A percentile compares a stretch with the other conserved stretches of the same genome.
These are phyloP conservation scores for Lentinula novae-zelandiae DNA, from an alignment of 1,284 basidiomycete species.

Conservation along the genomic window DNA sequence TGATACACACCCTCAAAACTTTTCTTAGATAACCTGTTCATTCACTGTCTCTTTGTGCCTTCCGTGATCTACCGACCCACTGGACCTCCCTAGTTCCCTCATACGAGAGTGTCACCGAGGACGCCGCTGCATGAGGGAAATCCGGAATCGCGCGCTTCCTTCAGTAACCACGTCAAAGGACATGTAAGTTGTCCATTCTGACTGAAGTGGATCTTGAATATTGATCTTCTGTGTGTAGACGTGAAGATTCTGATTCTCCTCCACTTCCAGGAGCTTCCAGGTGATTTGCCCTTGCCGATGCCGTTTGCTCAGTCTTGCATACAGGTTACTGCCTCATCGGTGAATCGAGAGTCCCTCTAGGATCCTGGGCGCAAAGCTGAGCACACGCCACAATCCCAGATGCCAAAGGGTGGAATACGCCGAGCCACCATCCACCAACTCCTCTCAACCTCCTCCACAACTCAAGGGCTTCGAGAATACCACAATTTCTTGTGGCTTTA, in stretches of 20 bases:
- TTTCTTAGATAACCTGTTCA: no score
- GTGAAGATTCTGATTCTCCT: not conserved
- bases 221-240: not conserved
- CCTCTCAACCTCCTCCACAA: not conserved
- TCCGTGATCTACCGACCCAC: not conserved
- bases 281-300: not conserved
- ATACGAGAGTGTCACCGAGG: not conserved
- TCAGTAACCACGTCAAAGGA: not conserved
- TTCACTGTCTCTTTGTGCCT: not conserved
- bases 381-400: not conserved
- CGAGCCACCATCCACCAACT: not conserved
- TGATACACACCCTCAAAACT: not conserved
- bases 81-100: not conserved
- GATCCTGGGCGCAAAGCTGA: not conserved
- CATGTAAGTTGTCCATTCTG: not conserved
- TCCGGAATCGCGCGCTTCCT: not conserved
- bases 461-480: not conserved
- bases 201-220: not conserved
- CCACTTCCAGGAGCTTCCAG: not conserved
- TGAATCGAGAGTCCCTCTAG: not conserved
- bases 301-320: not conserved
- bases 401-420: not conserved
- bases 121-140: not conserved
- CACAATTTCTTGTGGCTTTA: not conserved
- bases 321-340: not conserved